phyloP scores from a whole-genome alignment of 1,284 basidiomycete genomes.

The Meira miltonrushii region DNA sequence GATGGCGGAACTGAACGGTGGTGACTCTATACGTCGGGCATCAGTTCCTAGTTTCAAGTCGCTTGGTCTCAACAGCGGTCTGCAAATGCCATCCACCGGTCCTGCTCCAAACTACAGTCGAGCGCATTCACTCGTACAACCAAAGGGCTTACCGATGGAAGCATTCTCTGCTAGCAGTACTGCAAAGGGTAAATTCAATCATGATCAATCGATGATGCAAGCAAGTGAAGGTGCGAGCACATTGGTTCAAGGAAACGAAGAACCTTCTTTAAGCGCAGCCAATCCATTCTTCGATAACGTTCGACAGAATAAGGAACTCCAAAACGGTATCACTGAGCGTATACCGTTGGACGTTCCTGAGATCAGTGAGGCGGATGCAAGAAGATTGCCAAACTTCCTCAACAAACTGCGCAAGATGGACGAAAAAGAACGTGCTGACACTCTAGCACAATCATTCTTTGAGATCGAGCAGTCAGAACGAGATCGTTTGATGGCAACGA shows the following conservation, averaged over 20 bases:
- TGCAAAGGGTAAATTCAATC: conserved; percentile 20
- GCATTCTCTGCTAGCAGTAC: conserved; percentile 40
- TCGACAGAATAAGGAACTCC: conserved; percentile 85
- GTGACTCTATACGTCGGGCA: background rate
- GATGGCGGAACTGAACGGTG: background rate
- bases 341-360: conserved; percentile 40
- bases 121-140: conserved; percentile 32
- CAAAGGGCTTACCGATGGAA: conserved; percentile 38
- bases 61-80: background rate
- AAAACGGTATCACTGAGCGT: conserved; percentile 62
- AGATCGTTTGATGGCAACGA: conserved; percentile 76
- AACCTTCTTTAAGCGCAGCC: background rate
- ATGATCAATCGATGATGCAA: background rate
- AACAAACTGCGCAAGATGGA: conserved; percentile 61
- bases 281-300: conserved; percentile 72
- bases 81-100: background rate
- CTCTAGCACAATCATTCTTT: conserved; percentile 84
- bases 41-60: background rate
- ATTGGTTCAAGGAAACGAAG: background rate
- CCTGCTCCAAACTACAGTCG: background rate
- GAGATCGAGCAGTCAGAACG: conserved; percentile 85
- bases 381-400: conserved; percentile 73
- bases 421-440: conserved; percentile 65
- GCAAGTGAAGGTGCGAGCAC: background rate
- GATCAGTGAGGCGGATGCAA: conserved; percentile 20